Evolutionary conservation across 2,329 filamentous ascomycete species (phyloP).

Genomic region (Intubia oerlemansii): DNA sequence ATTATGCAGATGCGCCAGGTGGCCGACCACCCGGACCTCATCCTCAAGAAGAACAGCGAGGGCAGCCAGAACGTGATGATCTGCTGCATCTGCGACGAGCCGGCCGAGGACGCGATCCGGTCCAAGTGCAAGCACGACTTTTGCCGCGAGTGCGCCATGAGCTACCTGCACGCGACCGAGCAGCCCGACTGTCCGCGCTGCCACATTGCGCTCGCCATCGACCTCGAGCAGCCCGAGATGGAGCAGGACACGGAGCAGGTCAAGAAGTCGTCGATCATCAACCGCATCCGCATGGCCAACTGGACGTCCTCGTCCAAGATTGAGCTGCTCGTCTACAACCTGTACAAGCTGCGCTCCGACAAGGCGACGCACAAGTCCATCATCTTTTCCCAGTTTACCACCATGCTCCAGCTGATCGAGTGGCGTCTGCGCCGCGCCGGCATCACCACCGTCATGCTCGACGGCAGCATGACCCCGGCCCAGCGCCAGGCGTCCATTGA

Average conservation of each 20-base stretch:
- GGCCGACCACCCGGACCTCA: slow-evolving; percentile 84
- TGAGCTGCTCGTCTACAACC: slow-evolving; percentile 82
- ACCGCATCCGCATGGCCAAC: slow-evolving; percentile 95
- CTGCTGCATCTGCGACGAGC: slow-evolving; percentile 90
- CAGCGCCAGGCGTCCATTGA: slow-evolving; percentile 88
- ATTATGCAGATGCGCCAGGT: slow-evolving; percentile 99
- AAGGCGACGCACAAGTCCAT: slow-evolving; percentile 92
- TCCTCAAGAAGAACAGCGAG: slow-evolving; percentile 69
- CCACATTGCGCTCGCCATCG: slow-evolving; percentile 75
- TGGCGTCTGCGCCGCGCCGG: slow-evolving; percentile 93
- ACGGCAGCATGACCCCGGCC: slow-evolving; percentile 88
- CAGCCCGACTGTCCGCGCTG: slow-evolving; percentile 71
- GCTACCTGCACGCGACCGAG: slow-evolving; percentile 60
- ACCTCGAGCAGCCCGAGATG: slow-evolving; percentile 86
- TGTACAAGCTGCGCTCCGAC: slow-evolving; percentile 78
- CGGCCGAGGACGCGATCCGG: slow-evolving; percentile 81
- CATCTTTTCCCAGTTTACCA: slow-evolving; percentile 93
- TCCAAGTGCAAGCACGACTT: slow-evolving; percentile 89
- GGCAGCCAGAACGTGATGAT: slow-evolving; percentile 79
- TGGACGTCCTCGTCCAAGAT: slow-evolving; percentile 99
- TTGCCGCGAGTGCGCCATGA: slow-evolving; percentile 60
- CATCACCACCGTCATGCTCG: slow-evolving; percentile 94
- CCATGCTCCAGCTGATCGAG: slow-evolving; percentile 91
- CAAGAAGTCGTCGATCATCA: slow-evolving; percentile 95
- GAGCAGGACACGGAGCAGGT: slow-evolving; percentile 73